Evolutionary conservation across 2,329 filamentous ascomycete genomes (phyloP).

Genomic region (Calonectria ilicicola): DNA sequence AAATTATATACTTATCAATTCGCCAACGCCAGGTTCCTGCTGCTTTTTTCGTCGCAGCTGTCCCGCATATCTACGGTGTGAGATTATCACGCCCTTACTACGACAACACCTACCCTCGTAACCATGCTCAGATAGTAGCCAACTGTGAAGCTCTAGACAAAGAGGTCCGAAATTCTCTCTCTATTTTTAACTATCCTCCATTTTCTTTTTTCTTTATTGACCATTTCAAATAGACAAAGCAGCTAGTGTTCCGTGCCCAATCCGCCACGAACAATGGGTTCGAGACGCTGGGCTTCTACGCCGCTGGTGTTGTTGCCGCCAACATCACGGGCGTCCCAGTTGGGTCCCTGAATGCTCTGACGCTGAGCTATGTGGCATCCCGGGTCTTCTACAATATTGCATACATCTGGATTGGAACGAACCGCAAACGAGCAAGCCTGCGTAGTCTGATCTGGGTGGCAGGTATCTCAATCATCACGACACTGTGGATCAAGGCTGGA

Average conservation of each 20-base stretch:
- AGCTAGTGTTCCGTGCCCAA: slow-evolving; percentile 65
- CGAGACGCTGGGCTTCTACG: slow-evolving; percentile 58
- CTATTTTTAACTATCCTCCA: background rate
- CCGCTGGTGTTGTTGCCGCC: slow-evolving; percentile 58
- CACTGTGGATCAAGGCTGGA: slow-evolving; percentile 58
- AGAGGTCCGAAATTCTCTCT: slow-evolving; percentile 33
- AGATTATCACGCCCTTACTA: slow-evolving; percentile 47
- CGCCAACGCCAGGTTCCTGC: slow-evolving; percentile 51
- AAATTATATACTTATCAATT: background rate
- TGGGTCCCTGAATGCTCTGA: slow-evolving; percentile 53
- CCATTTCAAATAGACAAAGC: slow-evolving; percentile 57
- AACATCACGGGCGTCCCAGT: slow-evolving; percentile 56
- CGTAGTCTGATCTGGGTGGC: slow-evolving; percentile 53
- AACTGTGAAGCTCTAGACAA: slow-evolving; percentile 49
- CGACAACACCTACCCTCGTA: slow-evolving; percentile 55
- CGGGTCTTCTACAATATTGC: slow-evolving; percentile 55
- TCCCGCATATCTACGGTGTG: slow-evolving; percentile 51
- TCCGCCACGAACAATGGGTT: slow-evolving; percentile 59
- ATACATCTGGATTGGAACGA: slow-evolving; percentile 58
- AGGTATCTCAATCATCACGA: slow-evolving; percentile 48
- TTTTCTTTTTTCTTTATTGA: background rate
- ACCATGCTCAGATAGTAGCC: slow-evolving; percentile 44
- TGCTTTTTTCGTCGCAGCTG: slow-evolving; percentile 49
- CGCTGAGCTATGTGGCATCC: slow-evolving; percentile 53
- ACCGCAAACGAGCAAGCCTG: slow-evolving; percentile 50